Conservation (phyloP, 2,329 filamentous ascomycete genomes). For the Penicillium corylophilum region DNA sequence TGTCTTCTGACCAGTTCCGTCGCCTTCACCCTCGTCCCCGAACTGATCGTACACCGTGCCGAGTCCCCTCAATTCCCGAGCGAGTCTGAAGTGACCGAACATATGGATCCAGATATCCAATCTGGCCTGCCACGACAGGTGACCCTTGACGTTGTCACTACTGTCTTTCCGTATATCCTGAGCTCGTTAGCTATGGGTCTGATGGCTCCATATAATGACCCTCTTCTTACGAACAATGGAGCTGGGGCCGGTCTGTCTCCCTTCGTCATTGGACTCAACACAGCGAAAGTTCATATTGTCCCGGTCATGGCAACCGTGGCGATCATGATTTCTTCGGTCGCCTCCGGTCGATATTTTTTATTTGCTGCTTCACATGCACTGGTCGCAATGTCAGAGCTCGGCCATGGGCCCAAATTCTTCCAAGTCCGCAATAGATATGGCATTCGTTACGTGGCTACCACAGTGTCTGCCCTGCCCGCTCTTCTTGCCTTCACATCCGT, state of each 20-base stretch:
- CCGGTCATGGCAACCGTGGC: slow-evolving; percentile 71
- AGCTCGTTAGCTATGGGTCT: slow-evolving; percentile 58
- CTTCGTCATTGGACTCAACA: slow-evolving; percentile 43
- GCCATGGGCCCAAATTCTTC: slow-evolving; percentile 61
- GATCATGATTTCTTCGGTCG: slow-evolving; percentile 73
- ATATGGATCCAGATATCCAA: slow-evolving; percentile 49
- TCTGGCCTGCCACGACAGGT: slow-evolving; percentile 55
- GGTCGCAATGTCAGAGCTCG: slow-evolving; percentile 62
- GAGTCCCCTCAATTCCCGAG: slow-evolving; percentile 31
- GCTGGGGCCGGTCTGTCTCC: slow-evolving; percentile 53
- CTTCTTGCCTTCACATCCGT: slow-evolving; percentile 67
- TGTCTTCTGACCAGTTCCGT: slow-evolving; percentile 53
- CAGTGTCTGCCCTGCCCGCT: slow-evolving; percentile 56
- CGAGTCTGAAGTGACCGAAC: slow-evolving; percentile 20
- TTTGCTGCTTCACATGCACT: slow-evolving; percentile 69
- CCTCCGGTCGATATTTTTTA: slow-evolving; percentile 74
- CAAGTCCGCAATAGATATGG: slow-evolving; percentile 58
- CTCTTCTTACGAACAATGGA: slow-evolving; percentile 53
- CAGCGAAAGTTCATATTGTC: slow-evolving; percentile 61
- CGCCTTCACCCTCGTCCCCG: slow-evolving; percentile 54
- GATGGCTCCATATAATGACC: slow-evolving; percentile 58
- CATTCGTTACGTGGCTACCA: slow-evolving; percentile 62
- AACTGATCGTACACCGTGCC: slow-evolving; percentile 55
- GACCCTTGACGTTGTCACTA: slow-evolving; percentile 55
- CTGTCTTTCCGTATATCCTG: slow-evolving; percentile 59